Percentiles rank a stretch among this genome's conserved stretches.
These are phyloP conservation scores for Bjerkandera adusta DNA, from an alignment of 1,284 basidiomycete species.

Conservation along the genomic window DNA sequence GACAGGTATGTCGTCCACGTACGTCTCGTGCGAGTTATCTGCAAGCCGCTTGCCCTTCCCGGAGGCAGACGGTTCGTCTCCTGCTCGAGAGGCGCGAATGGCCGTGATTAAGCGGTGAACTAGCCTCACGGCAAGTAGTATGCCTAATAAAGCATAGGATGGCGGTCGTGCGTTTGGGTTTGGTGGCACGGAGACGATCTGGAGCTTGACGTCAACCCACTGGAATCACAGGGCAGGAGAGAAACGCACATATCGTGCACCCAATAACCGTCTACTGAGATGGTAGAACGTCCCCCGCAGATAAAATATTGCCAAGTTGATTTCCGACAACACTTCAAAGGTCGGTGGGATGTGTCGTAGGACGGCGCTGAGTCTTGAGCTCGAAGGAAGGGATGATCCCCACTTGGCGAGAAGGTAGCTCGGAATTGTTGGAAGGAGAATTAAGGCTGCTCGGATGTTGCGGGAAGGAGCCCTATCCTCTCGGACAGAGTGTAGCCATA, in stretches of 20 bases:
- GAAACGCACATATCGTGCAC: conserved; percentile 69
- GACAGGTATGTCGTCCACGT: conserved; percentile 64
- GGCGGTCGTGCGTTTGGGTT: conserved; percentile 72
- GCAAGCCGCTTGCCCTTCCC: conserved; percentile 30
- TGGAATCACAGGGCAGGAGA: not conserved
- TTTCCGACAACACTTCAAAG: conserved; percentile 59
- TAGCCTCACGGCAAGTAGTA: conserved; percentile 72
- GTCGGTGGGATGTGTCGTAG: conserved; percentile 44
- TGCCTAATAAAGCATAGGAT: conserved; percentile 83
- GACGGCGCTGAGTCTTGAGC: conserved; percentile 34
- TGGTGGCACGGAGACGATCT: conserved; percentile 74
- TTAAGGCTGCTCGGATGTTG: conserved; percentile 47
- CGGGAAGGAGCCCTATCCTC: conserved; percentile 40
- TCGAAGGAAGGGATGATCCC: conserved; percentile 34
- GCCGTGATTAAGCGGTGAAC: conserved; percentile 56
- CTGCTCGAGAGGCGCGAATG: conserved; percentile 31
- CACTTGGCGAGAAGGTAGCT: conserved; percentile 57
- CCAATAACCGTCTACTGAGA: conserved; percentile 67
- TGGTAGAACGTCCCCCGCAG: conserved; percentile 80
- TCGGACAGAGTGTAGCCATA: conserved; percentile 64
- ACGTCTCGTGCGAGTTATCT: conserved; percentile 46
- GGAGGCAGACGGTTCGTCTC: conserved; percentile 20
- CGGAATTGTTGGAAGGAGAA: conserved; percentile 67
- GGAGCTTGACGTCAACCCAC: not conserved
- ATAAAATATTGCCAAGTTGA: conserved; percentile 84